phyloP scores from a whole-genome alignment of 768 basidiomycete genomes.

The Auricularia sp. region DNA sequence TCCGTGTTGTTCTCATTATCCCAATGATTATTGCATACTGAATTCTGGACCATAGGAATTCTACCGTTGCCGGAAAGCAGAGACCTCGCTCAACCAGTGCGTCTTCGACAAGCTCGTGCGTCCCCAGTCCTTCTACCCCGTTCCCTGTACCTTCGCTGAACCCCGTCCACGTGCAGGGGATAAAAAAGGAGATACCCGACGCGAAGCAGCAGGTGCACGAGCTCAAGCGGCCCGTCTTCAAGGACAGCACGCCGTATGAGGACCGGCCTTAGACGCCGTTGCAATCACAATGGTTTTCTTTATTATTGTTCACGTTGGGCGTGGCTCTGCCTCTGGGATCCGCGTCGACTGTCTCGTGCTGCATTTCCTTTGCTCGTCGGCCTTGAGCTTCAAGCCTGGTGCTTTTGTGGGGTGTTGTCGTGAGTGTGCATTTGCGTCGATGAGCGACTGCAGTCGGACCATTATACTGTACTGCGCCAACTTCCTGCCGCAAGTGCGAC shows the following conservation, averaged over 20 bases:
- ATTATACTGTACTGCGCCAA: no score
- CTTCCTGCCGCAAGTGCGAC: no score
- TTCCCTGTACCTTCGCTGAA: not conserved
- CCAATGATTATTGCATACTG: not conserved
- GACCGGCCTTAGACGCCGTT: not conserved
- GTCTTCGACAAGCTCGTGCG: conserved; percentile 93
- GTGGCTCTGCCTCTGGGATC: not conserved
- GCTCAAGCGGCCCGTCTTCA: not conserved
- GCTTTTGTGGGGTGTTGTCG: no score
- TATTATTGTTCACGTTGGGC: not conserved
- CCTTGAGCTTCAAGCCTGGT: no score
- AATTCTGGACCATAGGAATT: conserved; percentile 50
- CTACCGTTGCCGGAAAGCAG: conserved; percentile 79
- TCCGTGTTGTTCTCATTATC: conserved; percentile 22
- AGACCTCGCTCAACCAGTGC: conserved; percentile 81
- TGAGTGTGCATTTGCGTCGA: no score
- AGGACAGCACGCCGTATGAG: not conserved
- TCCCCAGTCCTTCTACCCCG: conserved; percentile 11
- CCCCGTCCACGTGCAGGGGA: not conserved
- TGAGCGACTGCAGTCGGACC: no score
- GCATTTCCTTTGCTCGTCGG: no score
- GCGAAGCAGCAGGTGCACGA: not conserved
- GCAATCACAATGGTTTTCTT: not conserved
- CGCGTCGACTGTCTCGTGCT: not conserved
- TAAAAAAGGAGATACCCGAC: not conserved